These are phyloP conservation scores for Verticillium nubilum DNA, from an alignment of 2,329 filamentous ascomycete genomes.

Conservation along the genomic window DNA sequence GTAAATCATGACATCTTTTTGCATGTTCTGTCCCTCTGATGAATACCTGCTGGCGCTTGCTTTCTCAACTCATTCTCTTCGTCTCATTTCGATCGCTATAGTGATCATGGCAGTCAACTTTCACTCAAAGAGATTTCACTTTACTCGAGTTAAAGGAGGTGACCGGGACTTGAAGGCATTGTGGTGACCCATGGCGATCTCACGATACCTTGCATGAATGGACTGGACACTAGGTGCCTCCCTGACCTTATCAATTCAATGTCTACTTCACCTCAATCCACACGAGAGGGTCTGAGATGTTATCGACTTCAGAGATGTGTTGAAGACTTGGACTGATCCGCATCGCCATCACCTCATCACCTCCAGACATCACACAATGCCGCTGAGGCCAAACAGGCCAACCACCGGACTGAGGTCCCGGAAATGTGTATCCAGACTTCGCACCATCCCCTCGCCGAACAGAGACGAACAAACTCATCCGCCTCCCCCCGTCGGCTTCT, in stretches of 20 bases:
- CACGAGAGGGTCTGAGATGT: not conserved
- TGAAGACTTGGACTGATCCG: not conserved
- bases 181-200: too few relatives aligned
- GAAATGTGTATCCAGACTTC: not conserved
- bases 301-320: not conserved
- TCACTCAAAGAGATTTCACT: too few relatives aligned
- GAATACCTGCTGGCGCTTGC: too few relatives aligned
- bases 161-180: too few relatives aligned
- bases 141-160: too few relatives aligned
- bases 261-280: too few relatives aligned
- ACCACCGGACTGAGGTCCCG: not conserved
- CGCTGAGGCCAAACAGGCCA: not conserved
- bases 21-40: not conserved
- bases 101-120: too few relatives aligned
- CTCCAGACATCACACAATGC: not conserved
- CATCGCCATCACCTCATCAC: not conserved
- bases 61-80: too few relatives aligned
- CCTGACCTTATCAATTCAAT: too few relatives aligned
- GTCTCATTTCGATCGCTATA: too few relatives aligned
- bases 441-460: not conserved
- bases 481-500: not conserved
- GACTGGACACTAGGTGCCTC: too few relatives aligned
- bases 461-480: not conserved
- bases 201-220: too few relatives aligned
- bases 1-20: not conserved